Conservation (phyloP, 257 asterid genomes). For the Solanum dulcamara region DNA sequence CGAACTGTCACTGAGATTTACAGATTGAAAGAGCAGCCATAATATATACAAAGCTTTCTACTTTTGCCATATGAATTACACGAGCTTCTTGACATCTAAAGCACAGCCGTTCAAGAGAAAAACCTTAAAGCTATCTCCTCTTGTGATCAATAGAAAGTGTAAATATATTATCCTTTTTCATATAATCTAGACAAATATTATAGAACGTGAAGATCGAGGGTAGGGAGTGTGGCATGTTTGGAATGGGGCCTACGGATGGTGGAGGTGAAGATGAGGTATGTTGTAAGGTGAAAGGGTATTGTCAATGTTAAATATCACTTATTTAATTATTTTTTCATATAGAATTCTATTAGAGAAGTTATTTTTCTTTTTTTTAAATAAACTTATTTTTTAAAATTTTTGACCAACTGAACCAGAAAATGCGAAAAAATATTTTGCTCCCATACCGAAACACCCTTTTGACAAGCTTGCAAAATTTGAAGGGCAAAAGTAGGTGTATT, state of each 20-base stretch:
- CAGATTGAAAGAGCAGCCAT: background rate
- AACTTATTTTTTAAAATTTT: background rate
- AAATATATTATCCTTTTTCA: background rate
- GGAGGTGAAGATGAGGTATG: background rate
- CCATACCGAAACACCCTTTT: background rate
- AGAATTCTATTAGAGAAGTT: background rate
- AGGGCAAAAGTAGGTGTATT: background rate
- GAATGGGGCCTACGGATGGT: too few relatives aligned
- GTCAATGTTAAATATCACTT: background rate
- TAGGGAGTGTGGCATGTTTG: too few relatives aligned
- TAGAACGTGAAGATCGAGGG: background rate
- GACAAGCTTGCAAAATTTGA: background rate
- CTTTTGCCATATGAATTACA: background rate
- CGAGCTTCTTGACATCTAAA: background rate
- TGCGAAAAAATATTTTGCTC: background rate
- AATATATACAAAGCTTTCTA: background rate
- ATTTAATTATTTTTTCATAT: background rate
- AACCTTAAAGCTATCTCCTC: background rate
- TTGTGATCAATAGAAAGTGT: background rate
- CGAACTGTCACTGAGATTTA: background rate
- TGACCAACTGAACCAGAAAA: background rate
- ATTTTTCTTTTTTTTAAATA: background rate
- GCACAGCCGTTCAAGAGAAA: conserved; percentile 3
- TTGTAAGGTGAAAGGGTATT: too few relatives aligned
- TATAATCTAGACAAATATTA: background rate